Evolutionary conservation across 2,329 filamentous ascomycete genomes (phyloP), one percentile per base, ranked within the genome.

Genomic region (Aspergillus eucalypticola): DNA sequence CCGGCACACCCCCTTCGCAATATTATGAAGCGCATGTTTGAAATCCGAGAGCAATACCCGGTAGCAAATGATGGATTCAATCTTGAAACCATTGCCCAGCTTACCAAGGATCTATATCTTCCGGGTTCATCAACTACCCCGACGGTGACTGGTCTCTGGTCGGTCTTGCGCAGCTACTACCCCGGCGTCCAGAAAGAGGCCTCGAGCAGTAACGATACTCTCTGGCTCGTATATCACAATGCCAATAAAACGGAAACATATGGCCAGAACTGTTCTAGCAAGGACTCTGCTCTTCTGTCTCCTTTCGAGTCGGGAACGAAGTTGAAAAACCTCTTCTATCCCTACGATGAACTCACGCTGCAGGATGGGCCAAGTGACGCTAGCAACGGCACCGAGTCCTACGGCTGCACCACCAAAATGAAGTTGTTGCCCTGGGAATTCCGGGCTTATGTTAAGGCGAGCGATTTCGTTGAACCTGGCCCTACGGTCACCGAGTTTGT

Each of bases 301-400:
- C 84, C 86, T 0, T 89, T 84, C 58, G 74, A 78, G 8, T 67
- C 72, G 4, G 81, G 79, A 13, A 82, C 79, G 2, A 83, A 77
- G 1, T 85, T 89, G 62, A 85, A 83, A 69, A 87, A 87, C 64
- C 69, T 89, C 11, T 86, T 89, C 70, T 84, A 83, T 66, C 85
- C 86, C 1, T 86, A 83, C 64, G 84, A 86, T 21, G 79, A 84
- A 60, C 74, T 82, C 60, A 80, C 72, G 0, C 74, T 88, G 17
- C 75, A 77, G 49, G 67, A 70, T 0, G 82, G 83, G 0, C 68
- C 75, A 32, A 23, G 2, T 68, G 75, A 3, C 74, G 74, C 23
- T 75, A 84, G 32, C 77, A 77, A 35, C 11, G 32, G 32, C 32
- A 35, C 32, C 32, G 32, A 35, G 32, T 35, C 11, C 76, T 84